Evolutionary conservation across 768 basidiomycete species (phyloP).

Genomic region (Strobilomyces echinocephalus): DNA sequence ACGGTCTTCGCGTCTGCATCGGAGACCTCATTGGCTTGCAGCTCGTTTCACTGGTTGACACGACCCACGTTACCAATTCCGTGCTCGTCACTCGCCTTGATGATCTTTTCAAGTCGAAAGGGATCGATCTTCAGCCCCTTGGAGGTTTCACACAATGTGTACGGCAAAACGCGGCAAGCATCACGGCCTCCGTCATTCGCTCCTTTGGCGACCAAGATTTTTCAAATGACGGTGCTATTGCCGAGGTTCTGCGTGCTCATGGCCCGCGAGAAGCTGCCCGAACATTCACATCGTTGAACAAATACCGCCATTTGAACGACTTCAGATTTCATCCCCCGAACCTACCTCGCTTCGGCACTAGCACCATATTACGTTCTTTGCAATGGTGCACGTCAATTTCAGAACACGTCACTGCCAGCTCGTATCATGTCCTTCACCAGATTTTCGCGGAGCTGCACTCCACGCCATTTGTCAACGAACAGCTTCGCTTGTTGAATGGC

Average conservation of each 20-base stretch:
- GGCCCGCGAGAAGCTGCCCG: constrained; percentile 34
- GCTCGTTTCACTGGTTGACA: constrained; percentile 45
- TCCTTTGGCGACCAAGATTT: constrained; percentile 67
- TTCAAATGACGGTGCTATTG: constrained; percentile 47
- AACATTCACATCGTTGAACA: constrained; percentile 49
- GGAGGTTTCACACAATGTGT: constrained; percentile 36
- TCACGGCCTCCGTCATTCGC: constrained; percentile 56
- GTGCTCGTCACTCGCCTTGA: constrained; percentile 30
- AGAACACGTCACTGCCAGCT: constrained; percentile 49
- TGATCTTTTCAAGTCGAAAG: constrained; percentile 32
- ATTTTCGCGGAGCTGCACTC: constrained; percentile 63
- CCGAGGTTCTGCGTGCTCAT: constrained; percentile 36
- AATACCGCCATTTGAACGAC: constrained; percentile 45
- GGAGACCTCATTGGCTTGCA: constrained; percentile 65
- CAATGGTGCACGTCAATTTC: constrained; percentile 51
- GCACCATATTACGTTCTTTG: constrained; percentile 50
- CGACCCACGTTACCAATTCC: constrained; percentile 16
- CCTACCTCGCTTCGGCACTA: constrained; percentile 52
- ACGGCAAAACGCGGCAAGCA: constrained; percentile 46
- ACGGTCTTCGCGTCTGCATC: constrained; percentile 61
- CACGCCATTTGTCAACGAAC: constrained; percentile 78
- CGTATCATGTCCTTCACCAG: constrained; percentile 73
- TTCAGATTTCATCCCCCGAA: constrained; percentile 61
- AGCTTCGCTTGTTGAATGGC: constrained; percentile 67
- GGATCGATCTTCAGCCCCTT: constrained; percentile 27